Evolutionary conservation across 148 eudicot species (phyloP), one percentile per base, ranked within the genome.

Genomic region (Camellia granthamiana): DNA sequence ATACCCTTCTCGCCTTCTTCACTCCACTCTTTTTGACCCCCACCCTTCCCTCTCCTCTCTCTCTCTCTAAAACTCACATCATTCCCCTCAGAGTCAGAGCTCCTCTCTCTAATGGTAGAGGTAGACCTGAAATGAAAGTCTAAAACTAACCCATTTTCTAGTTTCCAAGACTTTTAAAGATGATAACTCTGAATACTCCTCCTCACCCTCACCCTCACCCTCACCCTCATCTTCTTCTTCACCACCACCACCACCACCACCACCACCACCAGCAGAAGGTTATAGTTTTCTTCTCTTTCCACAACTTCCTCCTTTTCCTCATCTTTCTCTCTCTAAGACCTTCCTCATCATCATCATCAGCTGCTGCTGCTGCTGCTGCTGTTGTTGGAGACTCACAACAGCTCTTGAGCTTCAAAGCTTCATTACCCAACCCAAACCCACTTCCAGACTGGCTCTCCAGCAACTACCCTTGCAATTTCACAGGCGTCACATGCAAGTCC

Each of bases 401-500:
- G 51, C 88, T 93, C 43, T 41, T 93, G 3, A 82, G 84, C 85
- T 96, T 96, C 89, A 96, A 94, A 83, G 78, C 91, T 23, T 80
- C 91, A 0, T 85, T 96, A 44, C 70, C 86, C 2, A 83, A 89
- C 81, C 87, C 92, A 1, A 64, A 84, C 54, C 14, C 56, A 68
- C 94, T 95, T 46, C 76, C 61, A 16, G 81, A 87, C 47, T 96
- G 99, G 99, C 59, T 51, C 3, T 51, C 85, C 6, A 62, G 19
- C 60, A 14, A 16, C 23, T 65, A 80, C 81, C 95, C 98, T 2
- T 96, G 99, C 84, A 77, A 67, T 3, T 96, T 89, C 83, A 81
- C 81, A n/a, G 95, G 99, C 0, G 92, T 96, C 63, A 58, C 82
- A 15, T 96, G 99, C 80, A 83, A 79, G 4, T 75, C 75, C 79